These are phyloP conservation scores for Hypoxylon sp. DNA, from an alignment of 2,329 filamentous ascomycete genomes.

Conservation along the genomic window DNA sequence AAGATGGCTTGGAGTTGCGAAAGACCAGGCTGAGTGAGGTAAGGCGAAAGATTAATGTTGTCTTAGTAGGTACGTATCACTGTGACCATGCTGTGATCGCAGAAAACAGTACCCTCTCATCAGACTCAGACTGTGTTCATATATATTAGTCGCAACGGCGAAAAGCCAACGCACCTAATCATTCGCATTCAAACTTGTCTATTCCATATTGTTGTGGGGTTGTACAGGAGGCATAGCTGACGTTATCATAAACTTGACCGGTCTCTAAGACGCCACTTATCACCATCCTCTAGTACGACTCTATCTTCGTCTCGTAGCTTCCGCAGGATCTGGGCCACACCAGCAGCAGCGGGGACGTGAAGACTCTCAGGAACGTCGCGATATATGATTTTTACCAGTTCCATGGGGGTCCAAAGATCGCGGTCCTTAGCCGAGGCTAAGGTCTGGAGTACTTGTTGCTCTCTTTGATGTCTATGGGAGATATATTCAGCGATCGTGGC, in stretches of 20 bases:
- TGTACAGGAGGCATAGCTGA: slow-evolving; percentile 6
- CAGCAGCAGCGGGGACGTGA: slow-evolving; percentile 81
- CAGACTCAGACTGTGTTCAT: neutral
- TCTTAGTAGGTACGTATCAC: slow-evolving; percentile 14
- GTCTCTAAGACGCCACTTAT: slow-evolving; percentile 62
- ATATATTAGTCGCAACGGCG: neutral
- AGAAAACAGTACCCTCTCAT: neutral
- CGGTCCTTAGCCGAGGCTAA: slow-evolving; percentile 62
- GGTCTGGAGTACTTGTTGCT: slow-evolving; percentile 80
- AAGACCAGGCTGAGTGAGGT: slow-evolving; percentile 24
- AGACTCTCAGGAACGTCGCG: slow-evolving; percentile 81
- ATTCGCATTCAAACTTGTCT: neutral
- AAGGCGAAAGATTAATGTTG: slow-evolving; percentile 19
- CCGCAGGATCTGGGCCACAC: slow-evolving; percentile 81
- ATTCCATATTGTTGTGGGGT: neutral
- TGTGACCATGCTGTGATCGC: slow-evolving; percentile 7
- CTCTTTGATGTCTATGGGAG: slow-evolving; percentile 81
- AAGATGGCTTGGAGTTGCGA: slow-evolving; percentile 20
- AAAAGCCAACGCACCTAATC: slow-evolving; percentile 8
- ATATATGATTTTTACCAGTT: slow-evolving; percentile 92
- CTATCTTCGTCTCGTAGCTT: slow-evolving; percentile 84
- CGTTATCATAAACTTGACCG: slow-evolving; percentile 59
- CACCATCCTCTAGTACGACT: slow-evolving; percentile 62
- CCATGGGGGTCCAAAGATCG: slow-evolving; percentile 77
- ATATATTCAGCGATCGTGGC: slow-evolving; percentile 87